These are phyloP conservation scores for Scutellaria baicalensis DNA, from an alignment of 257 asterid species.

Conservation along the genomic window DNA sequence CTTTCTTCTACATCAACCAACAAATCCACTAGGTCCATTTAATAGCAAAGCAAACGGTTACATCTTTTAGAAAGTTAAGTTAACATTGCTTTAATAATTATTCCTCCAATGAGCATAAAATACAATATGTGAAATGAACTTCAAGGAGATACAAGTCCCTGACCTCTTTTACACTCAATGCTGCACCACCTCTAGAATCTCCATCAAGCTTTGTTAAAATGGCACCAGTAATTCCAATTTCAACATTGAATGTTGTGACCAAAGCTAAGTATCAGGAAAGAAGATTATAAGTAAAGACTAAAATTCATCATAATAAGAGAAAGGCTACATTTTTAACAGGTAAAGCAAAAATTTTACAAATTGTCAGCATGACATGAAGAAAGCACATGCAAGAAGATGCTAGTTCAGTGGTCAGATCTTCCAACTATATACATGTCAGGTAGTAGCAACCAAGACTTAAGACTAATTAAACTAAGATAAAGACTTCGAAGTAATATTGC, in stretches of 20 bases:
- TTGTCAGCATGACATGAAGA: not conserved
- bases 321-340: not conserved
- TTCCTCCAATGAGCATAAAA: not conserved
- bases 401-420: not conserved
- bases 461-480: not conserved
- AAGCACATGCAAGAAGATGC: not conserved
- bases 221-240: constrained; percentile 98
- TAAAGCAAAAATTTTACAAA: not conserved
- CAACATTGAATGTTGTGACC: constrained; percentile 94
- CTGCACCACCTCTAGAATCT: constrained; percentile 99
- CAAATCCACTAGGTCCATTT: not conserved
- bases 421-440: not conserved
- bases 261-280: constrained; percentile 42
- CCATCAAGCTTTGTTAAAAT: constrained; percentile 95
- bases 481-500: not conserved
- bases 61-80: not conserved
- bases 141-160: constrained; percentile 10
- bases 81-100: constrained; percentile 1
- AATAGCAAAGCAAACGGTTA: not conserved
- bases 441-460: not conserved
- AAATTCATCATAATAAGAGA: not conserved
- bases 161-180: constrained; percentile 96
- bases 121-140: not conserved
- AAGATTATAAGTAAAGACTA: constrained; percentile 16
- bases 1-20: not conserved